Percentiles rank a stretch among this genome's conserved stretches.
Conservation (phyloP, 2,329 filamentous ascomycete species). For the Hirsutella minnesotensis region DNA sequence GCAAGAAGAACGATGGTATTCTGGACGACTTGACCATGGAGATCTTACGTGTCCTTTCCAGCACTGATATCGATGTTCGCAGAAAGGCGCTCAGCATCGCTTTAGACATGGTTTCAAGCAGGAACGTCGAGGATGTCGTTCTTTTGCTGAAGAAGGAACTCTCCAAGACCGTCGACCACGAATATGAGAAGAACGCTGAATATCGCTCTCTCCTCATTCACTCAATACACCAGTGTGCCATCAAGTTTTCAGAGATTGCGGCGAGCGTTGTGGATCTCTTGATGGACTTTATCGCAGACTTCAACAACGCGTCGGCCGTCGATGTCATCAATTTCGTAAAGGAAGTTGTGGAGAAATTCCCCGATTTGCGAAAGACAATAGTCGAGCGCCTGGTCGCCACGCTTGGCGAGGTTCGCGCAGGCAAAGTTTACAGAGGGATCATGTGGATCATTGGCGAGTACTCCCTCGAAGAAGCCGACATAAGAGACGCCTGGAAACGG, state of each 20-base stretch:
- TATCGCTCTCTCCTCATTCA: conserved; percentile 93
- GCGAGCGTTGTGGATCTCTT: conserved; percentile 91
- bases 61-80: conserved; percentile 90
- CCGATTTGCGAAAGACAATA: conserved; percentile 75
- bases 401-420: conserved; percentile 82
- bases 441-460: conserved; percentile 98
- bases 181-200: conserved; percentile 96
- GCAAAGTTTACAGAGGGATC: conserved; percentile 93
- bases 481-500: conserved; percentile 91
- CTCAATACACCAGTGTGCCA: conserved; percentile 94
- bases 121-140: conserved; percentile 96
- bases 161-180: conserved; percentile 92
- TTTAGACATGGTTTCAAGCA: conserved; percentile 96
- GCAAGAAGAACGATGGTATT: conserved; percentile 80
- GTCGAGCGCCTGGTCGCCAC: conserved; percentile 82
- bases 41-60: conserved; percentile 85
- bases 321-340: conserved; percentile 99
- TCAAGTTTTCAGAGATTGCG: conserved; percentile 97
- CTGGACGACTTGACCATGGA: conserved; percentile 95
- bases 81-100: conserved; percentile 83
- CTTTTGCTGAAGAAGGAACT: conserved; percentile 95
- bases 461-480: conserved; percentile 84
- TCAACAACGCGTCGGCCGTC: conserved; percentile 91
- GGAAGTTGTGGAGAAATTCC: conserved; percentile 97
- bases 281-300: conserved; percentile 98